These are phyloP conservation scores for Alternaria atra DNA, from an alignment of 2,329 filamentous ascomycete species.

Conservation along the genomic window DNA sequence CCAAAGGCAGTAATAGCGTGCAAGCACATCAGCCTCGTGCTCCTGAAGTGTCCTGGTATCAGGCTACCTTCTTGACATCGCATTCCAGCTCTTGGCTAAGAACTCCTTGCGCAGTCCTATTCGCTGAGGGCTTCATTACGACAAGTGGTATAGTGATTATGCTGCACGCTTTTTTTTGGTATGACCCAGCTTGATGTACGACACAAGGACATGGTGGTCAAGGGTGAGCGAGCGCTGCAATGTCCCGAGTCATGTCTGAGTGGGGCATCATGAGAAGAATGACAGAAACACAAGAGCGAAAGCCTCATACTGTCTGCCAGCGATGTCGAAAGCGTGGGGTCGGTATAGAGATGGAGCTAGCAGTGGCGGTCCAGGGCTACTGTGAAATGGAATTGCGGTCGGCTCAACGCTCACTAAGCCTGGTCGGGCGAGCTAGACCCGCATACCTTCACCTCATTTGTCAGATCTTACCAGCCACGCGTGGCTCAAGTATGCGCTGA, in stretches of 20 bases:
- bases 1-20: conserved; percentile 10
- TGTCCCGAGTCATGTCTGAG: not conserved
- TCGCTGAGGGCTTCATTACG: not conserved
- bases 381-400: conserved; percentile 7
- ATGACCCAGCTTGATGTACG: not conserved
- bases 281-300: not conserved
- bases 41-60: conserved; percentile 20
- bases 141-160: not conserved
- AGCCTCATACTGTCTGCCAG: not conserved
- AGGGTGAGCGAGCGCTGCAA: not conserved
- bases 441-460: conserved; percentile 7
- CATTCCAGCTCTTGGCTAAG: not conserved
- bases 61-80: conserved; percentile 19
- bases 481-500: conserved; percentile 9
- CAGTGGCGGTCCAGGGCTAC: not conserved
- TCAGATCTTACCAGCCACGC: not conserved
- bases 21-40: conserved; percentile 40
- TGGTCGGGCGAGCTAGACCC: not conserved
- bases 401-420: conserved; percentile 9
- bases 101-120: not conserved
- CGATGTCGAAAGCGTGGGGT: not conserved
- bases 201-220: not conserved
- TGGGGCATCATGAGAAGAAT: not conserved
- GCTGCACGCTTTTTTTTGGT: not conserved
- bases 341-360: not conserved